Conservation (phyloP, 805 yeast species). For the Scheffersomyces amazonensis region DNA sequence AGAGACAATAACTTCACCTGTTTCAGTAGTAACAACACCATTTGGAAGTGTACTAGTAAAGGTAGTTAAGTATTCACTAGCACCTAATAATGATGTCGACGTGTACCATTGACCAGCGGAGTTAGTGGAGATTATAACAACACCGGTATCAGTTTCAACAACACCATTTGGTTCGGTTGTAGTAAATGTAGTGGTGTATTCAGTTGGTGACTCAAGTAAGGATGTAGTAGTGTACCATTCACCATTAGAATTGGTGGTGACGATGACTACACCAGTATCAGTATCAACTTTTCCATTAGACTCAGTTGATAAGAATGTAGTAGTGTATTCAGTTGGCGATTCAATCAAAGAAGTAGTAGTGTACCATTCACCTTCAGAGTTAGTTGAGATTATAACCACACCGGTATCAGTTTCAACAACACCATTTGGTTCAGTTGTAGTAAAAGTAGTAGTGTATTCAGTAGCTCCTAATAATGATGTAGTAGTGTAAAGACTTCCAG, state of each 20-base stretch:
- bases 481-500: neutral
- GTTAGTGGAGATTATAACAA: neutral
- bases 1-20: conserved; percentile 1
- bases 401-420: conserved; percentile 3
- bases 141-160: neutral
- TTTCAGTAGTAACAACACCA: conserved; percentile 2
- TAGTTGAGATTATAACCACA: conserved; percentile 7
- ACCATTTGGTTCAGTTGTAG: conserved; percentile 8
- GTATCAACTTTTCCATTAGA: neutral
- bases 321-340: neutral
- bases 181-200: neutral
- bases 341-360: neutral
- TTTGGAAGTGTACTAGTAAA: conserved; percentile 4
- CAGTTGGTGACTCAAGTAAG: conserved; percentile 1
- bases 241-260: neutral
- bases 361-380: neutral
- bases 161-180: neutral
- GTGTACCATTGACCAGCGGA: conserved; percentile 5
- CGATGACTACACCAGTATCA: neutral
- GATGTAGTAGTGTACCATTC: conserved; percentile 3
- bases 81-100: conserved; percentile 3
- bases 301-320: neutral
- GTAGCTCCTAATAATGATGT: neutral
- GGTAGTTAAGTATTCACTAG: conserved; percentile 7
- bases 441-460: conserved; percentile 5